Base-by-base conservation (phyloP, 164 flowering plant species). In the Liquidambar formosana region DNA sequence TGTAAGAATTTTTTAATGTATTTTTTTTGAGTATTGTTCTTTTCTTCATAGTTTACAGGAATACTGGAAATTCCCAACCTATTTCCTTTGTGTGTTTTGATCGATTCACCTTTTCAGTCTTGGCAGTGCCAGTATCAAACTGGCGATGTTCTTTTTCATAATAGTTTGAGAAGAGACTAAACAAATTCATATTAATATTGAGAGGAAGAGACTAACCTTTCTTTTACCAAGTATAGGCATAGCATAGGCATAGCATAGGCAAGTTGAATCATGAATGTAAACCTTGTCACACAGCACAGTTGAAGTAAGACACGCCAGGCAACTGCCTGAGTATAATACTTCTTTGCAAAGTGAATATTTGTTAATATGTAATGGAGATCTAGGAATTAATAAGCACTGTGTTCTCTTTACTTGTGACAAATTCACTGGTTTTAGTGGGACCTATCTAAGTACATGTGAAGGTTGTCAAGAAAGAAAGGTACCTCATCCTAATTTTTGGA, bases 1-100 rank as follows among this genome's bases (percentile, higher is more conserved):
- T 66, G 99, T 96, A 90, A 86, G 97, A 65, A 66, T 18, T 63
- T 61, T 69, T 59, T 12, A 15, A 46, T 46, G 8, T 53, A 10
- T 21, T 44, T 45, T 63, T 45, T 33, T 15, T 11, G 0, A n/a
- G n/a, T 33, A 26, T n/a, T n/a, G n/a, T n/a, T n/a, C n/a, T 25
- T 15, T 54, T 22, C 14, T 54, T 54, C 25, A 33, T 33, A 33
- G 2, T 63, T 46, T 25, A 8, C 21, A 22, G 66, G 21, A 46
- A 16, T 14, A 23, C 38, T 46, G 66, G 66, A n/a, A n/a, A n/a
- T n/a, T n/a, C n/a, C n/a, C n/a, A n/a, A n/a, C n/a, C n/a, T n/a
- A n/a, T n/a, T n/a, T n/a, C n/a, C n/a, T n/a, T n/a, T n/a, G 6
- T 33, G n/a, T n/a, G 16, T 15, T 49, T 49, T 49, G 53, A n/a